Percentiles rank a stretch among this genome's conserved stretches.
Conservation (phyloP, 2,329 filamentous ascomycete species). For the Seiridium unicorne region DNA sequence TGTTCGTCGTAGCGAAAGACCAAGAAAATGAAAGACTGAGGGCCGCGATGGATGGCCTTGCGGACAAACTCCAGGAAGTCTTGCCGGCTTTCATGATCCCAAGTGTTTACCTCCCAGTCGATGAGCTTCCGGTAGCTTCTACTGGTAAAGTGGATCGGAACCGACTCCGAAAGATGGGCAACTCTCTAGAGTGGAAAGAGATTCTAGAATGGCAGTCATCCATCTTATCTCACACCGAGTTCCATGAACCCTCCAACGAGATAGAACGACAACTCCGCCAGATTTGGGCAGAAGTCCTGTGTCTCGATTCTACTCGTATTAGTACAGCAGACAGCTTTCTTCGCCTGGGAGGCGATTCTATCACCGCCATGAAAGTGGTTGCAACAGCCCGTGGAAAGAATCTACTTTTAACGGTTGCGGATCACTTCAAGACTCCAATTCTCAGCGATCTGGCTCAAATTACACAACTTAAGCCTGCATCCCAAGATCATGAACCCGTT, state of each 20-base stretch:
- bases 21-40: neutral
- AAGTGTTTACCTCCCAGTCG: neutral
- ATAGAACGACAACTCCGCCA: neutral
- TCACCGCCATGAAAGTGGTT: neutral
- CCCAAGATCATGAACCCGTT: neutral
- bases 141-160: neutral
- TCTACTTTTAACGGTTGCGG: neutral
- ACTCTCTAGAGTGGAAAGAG: neutral
- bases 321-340: neutral
- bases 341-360: neutral
- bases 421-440: neutral
- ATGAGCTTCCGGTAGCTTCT: neutral
- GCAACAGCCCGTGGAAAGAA: neutral
- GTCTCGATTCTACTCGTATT: neutral
- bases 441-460: neutral
- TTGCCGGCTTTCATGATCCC: neutral
- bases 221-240: neutral
- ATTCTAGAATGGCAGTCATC: neutral
- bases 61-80: neutral
- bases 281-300: neutral
- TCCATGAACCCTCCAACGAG: neutral
- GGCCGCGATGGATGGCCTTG: neutral
- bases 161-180: neutral
- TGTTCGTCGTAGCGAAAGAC: neutral
- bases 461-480: neutral